Base-by-base conservation (phyloP, 2,329 filamentous ascomycete species). In the Epichloe amarillans region DNA sequence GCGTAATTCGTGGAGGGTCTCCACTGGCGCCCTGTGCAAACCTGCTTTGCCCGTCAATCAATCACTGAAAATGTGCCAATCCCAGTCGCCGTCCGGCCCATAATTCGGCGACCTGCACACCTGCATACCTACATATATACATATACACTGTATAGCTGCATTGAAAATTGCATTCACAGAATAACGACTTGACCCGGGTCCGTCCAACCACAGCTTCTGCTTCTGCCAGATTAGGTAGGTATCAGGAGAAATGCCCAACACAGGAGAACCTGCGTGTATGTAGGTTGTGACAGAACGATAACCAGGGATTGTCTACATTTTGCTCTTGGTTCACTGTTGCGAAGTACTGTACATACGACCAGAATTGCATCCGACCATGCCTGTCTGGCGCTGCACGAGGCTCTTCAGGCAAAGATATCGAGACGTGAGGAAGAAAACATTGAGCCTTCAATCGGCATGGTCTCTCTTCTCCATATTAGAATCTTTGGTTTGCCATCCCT, bases 1-100 rank as follows among this genome's bases (percentile, higher is more conserved):
- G 53, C 40, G 47, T 49, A 50, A 53, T 50, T 51, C 53, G 53
- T 44, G 40, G 46, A 46, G 43, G 23, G 38, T 26, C 41, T 42
- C 37, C 37, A 43, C 40, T 43, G 38, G 12, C 44, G n/a, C 23
- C 17, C 41, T 17, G 36, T 30, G 8, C 26, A 30, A 4, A 30
- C 26, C 26, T 30, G 26, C 26, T 30, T 4, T 11, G 26, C 26
- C 26, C 3, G 26, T 30, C 26, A 1, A 11, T 30, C 26, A 30
- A 30, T 30, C 26, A 30, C 26, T 30, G 8, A 30, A 30, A 30
- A 30, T 11, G 8, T 11, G 10, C 26, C 26, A 30, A 30, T 30
- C 26, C 26, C 26, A 30, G 26, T 30, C 26, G 26, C 26, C 26
- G 26, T 30, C 36, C 36, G 14, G 36, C 36, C 36, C 19, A 36